A percentile compares a stretch with the other conserved stretches of the same genome.
Conservation (phyloP, 2,329 filamentous ascomycete genomes). For the Knoxdaviesia capensis region DNA sequence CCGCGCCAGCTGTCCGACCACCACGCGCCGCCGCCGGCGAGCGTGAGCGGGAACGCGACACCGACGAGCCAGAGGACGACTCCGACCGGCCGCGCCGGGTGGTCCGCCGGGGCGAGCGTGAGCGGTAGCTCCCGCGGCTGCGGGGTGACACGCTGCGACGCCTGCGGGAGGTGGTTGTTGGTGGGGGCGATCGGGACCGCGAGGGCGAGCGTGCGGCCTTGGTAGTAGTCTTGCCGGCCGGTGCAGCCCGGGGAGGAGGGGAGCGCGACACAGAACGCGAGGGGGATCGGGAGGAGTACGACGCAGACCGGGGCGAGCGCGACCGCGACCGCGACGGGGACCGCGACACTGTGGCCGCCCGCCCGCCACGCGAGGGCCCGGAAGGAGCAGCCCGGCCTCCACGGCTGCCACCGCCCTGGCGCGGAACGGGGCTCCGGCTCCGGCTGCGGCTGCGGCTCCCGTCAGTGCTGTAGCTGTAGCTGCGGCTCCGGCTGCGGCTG, state of each 20-base stretch:
- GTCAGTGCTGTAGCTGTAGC: slow-evolving; percentile 12
- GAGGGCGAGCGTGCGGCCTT: slow-evolving; percentile 1
- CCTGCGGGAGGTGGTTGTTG: slow-evolving; percentile 3
- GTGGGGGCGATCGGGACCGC: slow-evolving; percentile 6
- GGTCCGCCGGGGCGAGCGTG: slow-evolving; percentile 11
- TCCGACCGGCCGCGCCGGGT: too few relatives aligned
- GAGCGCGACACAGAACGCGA: slow-evolving; percentile 20
- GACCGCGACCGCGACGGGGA: slow-evolving; percentile 14
- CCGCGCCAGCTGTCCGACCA: too few relatives aligned
- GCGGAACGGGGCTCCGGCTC: too few relatives aligned
- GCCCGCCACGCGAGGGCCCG: too few relatives aligned
- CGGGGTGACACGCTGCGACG: slow-evolving; percentile 4
- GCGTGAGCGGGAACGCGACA: slow-evolving; percentile 20
- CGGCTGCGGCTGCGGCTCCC: too few relatives aligned
- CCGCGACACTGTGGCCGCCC: too few relatives aligned
- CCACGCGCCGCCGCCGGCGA: background rate
- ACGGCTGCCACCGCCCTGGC: too few relatives aligned
- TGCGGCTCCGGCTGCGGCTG: slow-evolving; percentile 12
- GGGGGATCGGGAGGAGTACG: slow-evolving; percentile 11
- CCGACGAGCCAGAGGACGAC: too few relatives aligned
- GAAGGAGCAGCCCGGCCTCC: too few relatives aligned
- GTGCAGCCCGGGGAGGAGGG: slow-evolving; percentile 1
- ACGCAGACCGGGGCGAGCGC: slow-evolving; percentile 4
- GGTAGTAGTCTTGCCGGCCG: background rate
- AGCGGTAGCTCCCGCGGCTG: background rate